phyloP scores from a whole-genome alignment of 2,329 filamentous ascomycete genomes.

The Ophiostoma tasmaniense region DNA sequence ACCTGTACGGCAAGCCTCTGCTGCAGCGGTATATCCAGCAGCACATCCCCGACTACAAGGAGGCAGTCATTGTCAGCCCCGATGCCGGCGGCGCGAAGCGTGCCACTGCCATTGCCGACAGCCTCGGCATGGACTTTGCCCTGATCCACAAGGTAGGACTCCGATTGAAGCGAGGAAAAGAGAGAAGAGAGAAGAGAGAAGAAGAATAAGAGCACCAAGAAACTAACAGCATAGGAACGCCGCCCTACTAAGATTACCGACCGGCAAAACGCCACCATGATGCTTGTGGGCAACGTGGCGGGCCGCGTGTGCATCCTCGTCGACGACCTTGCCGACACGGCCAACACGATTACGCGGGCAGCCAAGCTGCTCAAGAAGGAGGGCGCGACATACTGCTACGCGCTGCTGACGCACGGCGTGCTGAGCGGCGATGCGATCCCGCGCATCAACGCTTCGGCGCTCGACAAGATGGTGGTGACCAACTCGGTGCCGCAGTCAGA shows the following conservation, averaged over 20 bases:
- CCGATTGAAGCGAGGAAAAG: background rate
- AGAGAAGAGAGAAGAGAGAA: background rate
- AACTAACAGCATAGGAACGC: constrained; percentile 24
- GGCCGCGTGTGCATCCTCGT: constrained; percentile 74
- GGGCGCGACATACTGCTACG: constrained; percentile 84
- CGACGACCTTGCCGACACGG: constrained; percentile 91
- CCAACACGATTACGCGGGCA: constrained; percentile 91
- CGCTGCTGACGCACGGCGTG: constrained; percentile 88
- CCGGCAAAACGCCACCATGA: constrained; percentile 72
- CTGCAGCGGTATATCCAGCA: constrained; percentile 65
- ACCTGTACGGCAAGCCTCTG: constrained; percentile 78
- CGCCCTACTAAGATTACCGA: constrained; percentile 66
- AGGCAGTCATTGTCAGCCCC: constrained; percentile 88
- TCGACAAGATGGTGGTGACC: constrained; percentile 91
- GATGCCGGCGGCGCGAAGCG: constrained; percentile 96
- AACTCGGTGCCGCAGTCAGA: constrained; percentile 89
- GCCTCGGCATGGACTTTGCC: constrained; percentile 87
- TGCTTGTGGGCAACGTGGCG: constrained; percentile 68
- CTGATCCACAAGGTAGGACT: constrained; percentile 84
- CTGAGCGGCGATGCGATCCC: constrained; percentile 92
- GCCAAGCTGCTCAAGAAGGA: constrained; percentile 96
- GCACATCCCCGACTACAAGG: constrained; percentile 73
- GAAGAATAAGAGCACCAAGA: background rate
- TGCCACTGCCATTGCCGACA: constrained; percentile 89
- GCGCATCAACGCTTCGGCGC: constrained; percentile 82